Percentiles rank a stretch among this genome's conserved stretches.
Evolutionary conservation across 805 yeast genomes (phyloP).

Genomic region (Barnettozyma siamensis): DNA sequence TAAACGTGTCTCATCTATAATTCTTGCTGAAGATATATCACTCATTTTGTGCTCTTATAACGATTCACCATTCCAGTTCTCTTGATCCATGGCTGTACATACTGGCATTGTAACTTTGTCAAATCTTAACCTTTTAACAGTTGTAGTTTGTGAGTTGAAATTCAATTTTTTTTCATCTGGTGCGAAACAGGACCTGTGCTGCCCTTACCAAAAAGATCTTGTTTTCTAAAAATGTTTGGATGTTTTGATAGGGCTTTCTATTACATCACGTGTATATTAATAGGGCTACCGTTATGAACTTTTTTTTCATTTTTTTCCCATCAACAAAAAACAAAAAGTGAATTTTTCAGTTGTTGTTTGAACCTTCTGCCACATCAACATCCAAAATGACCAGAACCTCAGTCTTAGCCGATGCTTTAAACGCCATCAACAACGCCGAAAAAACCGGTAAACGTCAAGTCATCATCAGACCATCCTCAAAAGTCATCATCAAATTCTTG

Average conservation of each 20-base stretch:
- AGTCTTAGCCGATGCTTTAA: conserved; percentile 97
- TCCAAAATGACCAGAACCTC: conserved; percentile 90
- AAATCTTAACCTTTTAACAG: conserved; percentile 15
- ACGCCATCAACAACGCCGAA: conserved; percentile 98
- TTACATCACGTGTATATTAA: conserved; percentile 3
- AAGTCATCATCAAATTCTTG: conserved; percentile 95
- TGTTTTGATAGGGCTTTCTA: conserved; percentile 3
- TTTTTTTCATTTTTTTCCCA: neutral
- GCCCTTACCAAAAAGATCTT: neutral
- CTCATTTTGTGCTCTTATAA: neutral
- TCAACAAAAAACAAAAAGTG: conserved; percentile 2
- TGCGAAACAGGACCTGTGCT: neutral
- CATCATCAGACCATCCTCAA: conserved; percentile 95
- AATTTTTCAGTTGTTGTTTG: conserved; percentile 13
- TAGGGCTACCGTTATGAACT: conserved; percentile 6
- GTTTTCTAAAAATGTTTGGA: conserved; percentile 1
- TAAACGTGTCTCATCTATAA: too few relatives aligned
- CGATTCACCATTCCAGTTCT: neutral
- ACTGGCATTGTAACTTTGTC: conserved; percentile 36
- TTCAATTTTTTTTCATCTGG: conserved; percentile 15
- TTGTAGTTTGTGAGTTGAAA: conserved; percentile 24
- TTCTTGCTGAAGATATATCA: too few relatives aligned
- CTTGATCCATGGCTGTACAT: conserved; percentile 22
- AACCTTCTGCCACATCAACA: neutral
- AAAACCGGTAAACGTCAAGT: conserved; percentile 99